Conservation (phyloP, 768 basidiomycete genomes). For the Butyriboletus loyo region DNA sequence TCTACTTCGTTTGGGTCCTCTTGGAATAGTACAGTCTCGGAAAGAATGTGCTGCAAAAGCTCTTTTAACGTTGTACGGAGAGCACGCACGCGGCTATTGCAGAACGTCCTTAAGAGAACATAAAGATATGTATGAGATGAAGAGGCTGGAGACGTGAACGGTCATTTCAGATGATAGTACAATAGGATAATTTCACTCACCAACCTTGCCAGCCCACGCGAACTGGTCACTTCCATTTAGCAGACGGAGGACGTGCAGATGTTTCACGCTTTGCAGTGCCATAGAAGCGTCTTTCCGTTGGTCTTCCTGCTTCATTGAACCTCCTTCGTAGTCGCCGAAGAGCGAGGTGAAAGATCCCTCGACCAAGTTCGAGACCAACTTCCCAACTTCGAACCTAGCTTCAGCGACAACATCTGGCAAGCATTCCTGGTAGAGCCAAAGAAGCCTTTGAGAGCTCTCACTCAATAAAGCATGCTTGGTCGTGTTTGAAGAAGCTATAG, state of each 20-base stretch:
- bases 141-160: constrained; percentile 29
- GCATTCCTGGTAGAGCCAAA: constrained; percentile 83
- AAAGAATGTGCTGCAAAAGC: constrained; percentile 65
- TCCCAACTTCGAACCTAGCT: constrained; percentile 82
- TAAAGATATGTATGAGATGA: constrained; percentile 64
- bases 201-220: constrained; percentile 69
- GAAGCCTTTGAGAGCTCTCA: constrained; percentile 75
- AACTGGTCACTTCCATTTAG: constrained; percentile 80
- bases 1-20: constrained; percentile 67
- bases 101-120: constrained; percentile 66
- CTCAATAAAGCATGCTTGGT: constrained; percentile 60
- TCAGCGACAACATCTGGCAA: constrained; percentile 74
- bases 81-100: constrained; percentile 46
- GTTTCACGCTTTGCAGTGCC: constrained; percentile 53
- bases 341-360: constrained; percentile 27
- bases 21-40: constrained; percentile 75
- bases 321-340: constrained; percentile 2
- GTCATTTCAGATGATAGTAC: constrained; percentile 1
- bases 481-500: constrained; percentile 27
- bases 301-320: constrained; percentile 12
- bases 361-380: constrained; percentile 55
- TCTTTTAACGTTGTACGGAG: constrained; percentile 48
- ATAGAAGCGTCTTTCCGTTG: constrained; percentile 12
- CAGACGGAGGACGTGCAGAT: constrained; percentile 74
- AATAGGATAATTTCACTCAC: constrained; percentile 39